Conservation (phyloP, 257 asterid species). For the Solanum lignicaule region DNA sequence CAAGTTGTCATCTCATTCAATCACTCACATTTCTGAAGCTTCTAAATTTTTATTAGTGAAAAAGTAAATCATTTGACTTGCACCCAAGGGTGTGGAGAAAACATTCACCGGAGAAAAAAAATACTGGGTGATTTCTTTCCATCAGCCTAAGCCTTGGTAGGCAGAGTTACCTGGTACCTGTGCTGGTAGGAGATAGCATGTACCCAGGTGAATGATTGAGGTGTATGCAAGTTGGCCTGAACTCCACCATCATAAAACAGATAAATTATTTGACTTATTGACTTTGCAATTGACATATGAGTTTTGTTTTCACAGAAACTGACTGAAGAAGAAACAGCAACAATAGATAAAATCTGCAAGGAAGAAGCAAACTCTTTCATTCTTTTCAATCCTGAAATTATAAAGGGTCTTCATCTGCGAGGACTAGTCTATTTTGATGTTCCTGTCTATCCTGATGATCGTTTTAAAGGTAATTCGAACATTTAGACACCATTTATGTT, state of each 20-base stretch:
- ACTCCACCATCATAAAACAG: not conserved
- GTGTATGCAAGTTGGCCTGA: not conserved
- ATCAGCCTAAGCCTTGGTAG: not conserved
- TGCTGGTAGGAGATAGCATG: not conserved
- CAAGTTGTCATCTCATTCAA: conserved; percentile 17
- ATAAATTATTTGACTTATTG: not conserved
- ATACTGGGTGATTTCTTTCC: not conserved
- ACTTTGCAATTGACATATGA: not conserved
- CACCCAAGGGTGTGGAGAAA: not conserved
- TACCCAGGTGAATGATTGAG: not conserved
- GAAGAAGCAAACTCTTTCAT: conserved; percentile 93
- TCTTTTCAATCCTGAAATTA: conserved; percentile 80
- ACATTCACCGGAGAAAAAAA: not conserved
- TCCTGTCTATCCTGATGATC: conserved; percentile 95
- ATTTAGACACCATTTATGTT: not conserved
- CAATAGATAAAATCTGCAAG: conserved; percentile 95
- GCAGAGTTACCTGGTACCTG: not conserved
- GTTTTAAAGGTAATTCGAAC: conserved; percentile 66
- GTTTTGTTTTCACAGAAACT: conserved; percentile 52
- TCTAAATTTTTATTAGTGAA: not conserved
- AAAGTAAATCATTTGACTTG: not conserved
- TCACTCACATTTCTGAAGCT: not conserved
- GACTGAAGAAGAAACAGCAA: conserved; percentile 94
- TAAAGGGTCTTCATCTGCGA: conserved; percentile 77
- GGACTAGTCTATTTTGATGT: conserved; percentile 94